A percentile compares a stretch with the other conserved stretches of the same genome.
Evolutionary conservation across 75 land plant species (phyloP).

Genomic region (Selaginella tamariscina): DNA sequence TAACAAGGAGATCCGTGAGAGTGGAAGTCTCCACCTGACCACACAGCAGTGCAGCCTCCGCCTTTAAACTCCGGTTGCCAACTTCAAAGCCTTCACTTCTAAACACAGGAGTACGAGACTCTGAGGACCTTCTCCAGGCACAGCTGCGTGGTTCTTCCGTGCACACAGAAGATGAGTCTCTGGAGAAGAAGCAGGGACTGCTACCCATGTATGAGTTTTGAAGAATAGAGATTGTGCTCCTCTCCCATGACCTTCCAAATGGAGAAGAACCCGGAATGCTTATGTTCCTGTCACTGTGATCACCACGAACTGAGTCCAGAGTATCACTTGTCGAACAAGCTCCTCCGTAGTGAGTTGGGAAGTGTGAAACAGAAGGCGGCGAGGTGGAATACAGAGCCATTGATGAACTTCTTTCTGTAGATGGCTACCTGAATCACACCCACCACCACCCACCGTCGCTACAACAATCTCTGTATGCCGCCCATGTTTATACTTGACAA

Average conservation of each 20-base stretch:
- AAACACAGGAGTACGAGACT: background rate
- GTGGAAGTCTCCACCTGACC: background rate
- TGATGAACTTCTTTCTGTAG: too few species aligned
- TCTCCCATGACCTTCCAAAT: background rate
- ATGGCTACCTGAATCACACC: too few species aligned
- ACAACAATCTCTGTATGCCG: too few species aligned
- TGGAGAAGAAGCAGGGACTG: background rate
- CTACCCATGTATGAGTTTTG: background rate
- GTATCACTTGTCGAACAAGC: background rate
- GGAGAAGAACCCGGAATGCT: background rate
- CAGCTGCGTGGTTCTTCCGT: background rate
- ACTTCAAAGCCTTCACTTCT: background rate
- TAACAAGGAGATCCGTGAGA: background rate
- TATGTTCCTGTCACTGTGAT: background rate
- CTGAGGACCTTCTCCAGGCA: background rate
- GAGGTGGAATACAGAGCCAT: too few species aligned
- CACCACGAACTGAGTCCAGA: background rate
- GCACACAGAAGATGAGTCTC: background rate
- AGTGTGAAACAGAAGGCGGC: too few species aligned
- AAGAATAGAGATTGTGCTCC: background rate
- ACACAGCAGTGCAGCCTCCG: too few species aligned
- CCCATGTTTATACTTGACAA: too few species aligned
- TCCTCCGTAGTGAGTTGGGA: too few species aligned
- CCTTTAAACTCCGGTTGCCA: background rate
- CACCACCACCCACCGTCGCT: too few species aligned